Evolutionary conservation across 495 filamentous ascomycete genomes (phyloP), one percentile per base, ranked within the genome.

Genomic region (Lineolata rhizophorae): DNA sequence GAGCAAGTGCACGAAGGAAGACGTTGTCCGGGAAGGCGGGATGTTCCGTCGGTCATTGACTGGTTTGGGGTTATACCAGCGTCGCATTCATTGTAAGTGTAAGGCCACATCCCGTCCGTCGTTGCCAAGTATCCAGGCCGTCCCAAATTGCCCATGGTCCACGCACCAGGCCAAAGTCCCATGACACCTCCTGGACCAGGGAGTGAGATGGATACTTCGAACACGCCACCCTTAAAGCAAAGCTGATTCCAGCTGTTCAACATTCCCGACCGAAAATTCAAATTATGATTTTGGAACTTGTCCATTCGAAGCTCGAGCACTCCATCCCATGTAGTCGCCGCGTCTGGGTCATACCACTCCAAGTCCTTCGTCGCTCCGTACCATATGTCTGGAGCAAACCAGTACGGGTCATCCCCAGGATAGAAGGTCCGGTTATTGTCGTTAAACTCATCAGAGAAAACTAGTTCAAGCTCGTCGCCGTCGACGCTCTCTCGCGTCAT

Each of bases 281-380:
- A 47, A 20, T 61, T 61, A 47, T 81, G 76, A 37, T 68, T 82
- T 34, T 62, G 47, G 47, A 72, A 79, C 3, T 61, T 51, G 43
- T 73, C 72, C 35, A 81, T 74, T 36, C 60, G 58, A 29, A 83
- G 52, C 40, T 73, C 65, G 15, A 83, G 57, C 6, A 62, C 62
- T 15, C 76, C 76, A 41, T 73, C 65, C 22, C 53, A 58, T 5
- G 76, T 81, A 3, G 67, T 69, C 6, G 71, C 56, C 4, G 76
- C 75, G 49, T 83, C 76, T 2, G 76, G 76, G 44, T 81, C 76
- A 40, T 83, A 82, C 76, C 76, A 82, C 65, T 70, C 75, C 26
- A 79, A 49, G 57, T 83, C 76, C 42, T 67, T 56, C 3, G 76
- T 82, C 29, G 74, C 73, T 39, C 76, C 75, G 48, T 82, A 83